Evolutionary conservation across 176 grass and related monocot species (phyloP), one percentile per base, ranked within the genome.

Genomic region (Chloris gayana): DNA sequence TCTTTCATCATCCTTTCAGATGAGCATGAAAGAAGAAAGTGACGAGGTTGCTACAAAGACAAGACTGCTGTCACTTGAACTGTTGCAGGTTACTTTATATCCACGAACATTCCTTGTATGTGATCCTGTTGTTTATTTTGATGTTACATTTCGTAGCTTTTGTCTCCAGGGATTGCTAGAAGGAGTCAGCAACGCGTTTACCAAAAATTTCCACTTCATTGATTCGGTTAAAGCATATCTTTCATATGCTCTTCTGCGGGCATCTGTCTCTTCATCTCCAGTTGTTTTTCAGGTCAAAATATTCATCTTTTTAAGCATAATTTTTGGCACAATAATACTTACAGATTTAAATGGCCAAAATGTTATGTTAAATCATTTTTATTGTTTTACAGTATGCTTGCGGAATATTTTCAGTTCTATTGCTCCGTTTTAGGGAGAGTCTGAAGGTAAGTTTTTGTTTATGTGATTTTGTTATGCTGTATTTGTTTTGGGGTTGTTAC

Each of bases 141-240:
- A 79, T 83, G 70, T 29, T 60, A 76, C 41, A 76, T 88, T 58
- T 83, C 3, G 13, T 35, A 30, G 80, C 41, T 63, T 29, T 83
- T 72, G 15, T 46, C 61, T 89, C 61, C 88, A 99, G 97, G 88
- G 90, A 89, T 91, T 99, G 80, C 83, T 99, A 79, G 97, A 99
- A 82, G 91, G 93, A 90, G 97, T 99, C 72, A 93, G 93, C 24
- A 80, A 91, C 66, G 84, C 74, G 4, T 99, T 99, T 69, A 95
- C 97, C 66, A 99, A 91, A 85, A 99, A 96, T 83, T 99, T 99
- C 85, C 97, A 99, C 85, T 99, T 99, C 80, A 99, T 99, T 15
- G 97, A 99, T 83, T 99, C 97, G 32, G 93, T 99, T 78, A 95
- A 99, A 87, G 93, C 97, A 79, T 99, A 99, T 89, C 93, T 99